Conservation (phyloP, 305 asterid species). For the Fraxinus sp. region DNA sequence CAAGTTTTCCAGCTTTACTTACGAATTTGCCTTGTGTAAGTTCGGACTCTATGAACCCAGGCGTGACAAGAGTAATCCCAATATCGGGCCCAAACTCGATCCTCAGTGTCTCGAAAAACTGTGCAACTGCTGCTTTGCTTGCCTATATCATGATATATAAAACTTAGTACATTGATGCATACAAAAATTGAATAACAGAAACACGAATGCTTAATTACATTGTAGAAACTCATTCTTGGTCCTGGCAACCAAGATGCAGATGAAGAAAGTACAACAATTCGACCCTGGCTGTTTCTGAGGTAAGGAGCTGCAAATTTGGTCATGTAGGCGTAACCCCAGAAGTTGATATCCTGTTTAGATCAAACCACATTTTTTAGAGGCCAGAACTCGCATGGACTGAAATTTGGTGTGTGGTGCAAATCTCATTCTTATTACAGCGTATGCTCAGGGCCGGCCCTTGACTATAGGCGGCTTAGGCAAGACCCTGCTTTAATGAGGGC, state of each 20-base stretch:
- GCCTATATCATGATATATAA: slow-evolving; percentile 40
- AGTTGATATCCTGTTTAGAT: slow-evolving; percentile 60
- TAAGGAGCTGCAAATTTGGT: slow-evolving; percentile 63
- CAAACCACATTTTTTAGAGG: background rate
- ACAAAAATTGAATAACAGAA: background rate
- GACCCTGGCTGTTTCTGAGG: slow-evolving; percentile 61
- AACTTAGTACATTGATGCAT: background rate
- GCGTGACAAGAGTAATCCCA: slow-evolving; percentile 62
- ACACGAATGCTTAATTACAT: slow-evolving; percentile 28
- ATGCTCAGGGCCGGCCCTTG: too few species aligned
- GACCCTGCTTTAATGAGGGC: too few species aligned
- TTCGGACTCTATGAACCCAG: slow-evolving; percentile 68
- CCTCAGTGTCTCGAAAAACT: slow-evolving; percentile 73
- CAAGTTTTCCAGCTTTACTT: slow-evolving; percentile 40
- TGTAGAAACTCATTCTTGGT: slow-evolving; percentile 73
- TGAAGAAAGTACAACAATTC: slow-evolving; percentile 63
- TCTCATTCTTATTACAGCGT: background rate
- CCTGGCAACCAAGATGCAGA: slow-evolving; percentile 68
- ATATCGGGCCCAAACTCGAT: slow-evolving; percentile 64
- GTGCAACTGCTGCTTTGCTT: slow-evolving; percentile 78
- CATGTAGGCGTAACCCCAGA: slow-evolving; percentile 81
- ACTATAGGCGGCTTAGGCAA: too few species aligned
- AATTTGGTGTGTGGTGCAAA: background rate
- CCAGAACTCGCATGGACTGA: background rate
- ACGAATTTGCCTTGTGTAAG: slow-evolving; percentile 58